Base-by-base conservation (phyloP, 176 grass and related monocot genomes). In the Musa itinerans region DNA sequence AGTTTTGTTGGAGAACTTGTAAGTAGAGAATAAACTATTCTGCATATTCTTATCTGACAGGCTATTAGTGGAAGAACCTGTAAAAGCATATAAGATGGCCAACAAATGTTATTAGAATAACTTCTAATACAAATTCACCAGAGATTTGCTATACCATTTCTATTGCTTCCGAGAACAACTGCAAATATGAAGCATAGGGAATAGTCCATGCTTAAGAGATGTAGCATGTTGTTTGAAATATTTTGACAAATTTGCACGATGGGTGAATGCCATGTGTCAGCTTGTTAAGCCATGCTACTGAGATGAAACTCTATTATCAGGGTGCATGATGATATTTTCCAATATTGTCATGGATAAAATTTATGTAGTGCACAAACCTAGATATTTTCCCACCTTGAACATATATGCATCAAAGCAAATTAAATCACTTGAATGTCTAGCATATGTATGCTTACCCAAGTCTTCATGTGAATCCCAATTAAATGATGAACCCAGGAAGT, bases 401-500 rank as follows among this genome's bases (percentile, higher is more conserved):
- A 9, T 26, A 65, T 14, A 56, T 64, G 25, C 11, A 7, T 17
- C 56, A 58, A 17, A 16, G 12, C 50, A 68, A 16, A 58, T 52
- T 50, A 10, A 13, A 54, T 71, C 56, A 13, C 12, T 64, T 73
- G 17, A 52, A 21, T 20, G 27, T 58, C 22, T 73, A 20, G 24
- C 11, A 66, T 63, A n/a, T 4, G 21, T 55, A 72, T 58, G 67
- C 65, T 85, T 90, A 97, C 93, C 93, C 19, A 92, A 16, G 83
- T 93, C 88, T 76, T 89, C 90, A 80, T 97, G 72, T 34, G 93
- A 97, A 87, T 91, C 81, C 90, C 93, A 97, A 78, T 97, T 93
- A 72, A 97, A 97, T 61, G 93, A 97, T 55, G 90, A 93, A 24
- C 93, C 93, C 16, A 97, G 83, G 72, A 97, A 97, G 68, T 97